Evolutionary conservation across 2,329 filamentous ascomycete species (phyloP), one percentile per base, ranked within the genome.

Genomic region (Apiospora rasikravindrae): DNA sequence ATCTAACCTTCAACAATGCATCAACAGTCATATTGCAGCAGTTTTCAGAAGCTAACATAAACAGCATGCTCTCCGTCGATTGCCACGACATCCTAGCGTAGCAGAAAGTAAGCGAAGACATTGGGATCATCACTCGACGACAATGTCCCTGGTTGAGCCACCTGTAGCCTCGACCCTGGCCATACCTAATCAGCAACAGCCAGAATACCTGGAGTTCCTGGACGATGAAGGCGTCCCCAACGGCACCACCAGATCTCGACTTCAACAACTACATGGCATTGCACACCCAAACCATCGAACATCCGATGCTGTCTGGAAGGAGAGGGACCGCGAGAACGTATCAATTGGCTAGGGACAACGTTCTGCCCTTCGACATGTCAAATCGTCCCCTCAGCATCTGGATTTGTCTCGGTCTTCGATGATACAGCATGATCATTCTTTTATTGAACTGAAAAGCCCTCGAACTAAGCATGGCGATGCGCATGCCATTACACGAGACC

Each of bases 221-320:
- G 70, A 69, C 47, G 49, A 73, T 44, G 70, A 75, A 73, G 72
- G 74, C 26, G 77, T 82, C 73, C 78, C 80, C 47, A 74, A 72
- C 49, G 81, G 81, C 53, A 81, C 80, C 61, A 80, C 84, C 14
- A 77, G 78, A 19, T 80, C 80, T 22, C 82, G 79, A 67, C 75
- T 81, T 72, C 76, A 74, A 44, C 78, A 79, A 71, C 76, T 84
- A 66, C 76, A 81, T 71, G 73, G 72, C 42, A 73, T 80, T 73
- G 74, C 76, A 69, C 75, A 76, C 71, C 72, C 74, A 37, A 53
- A 72, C 53, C 73, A 77, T 42, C 70, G 67, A 44, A 70, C 73
- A 4, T 69, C 74, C 49, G 70, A 76, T 24, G n/a, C 73, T 64
- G 69, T 73, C 67, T 70, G 77, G 57, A 49, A 33, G 40, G 72